A percentile compares a stretch with the other conserved stretches of the same genome.
These are phyloP conservation scores for Suillus spraguei DNA, from an alignment of 768 basidiomycete genomes.

Conservation along the genomic window DNA sequence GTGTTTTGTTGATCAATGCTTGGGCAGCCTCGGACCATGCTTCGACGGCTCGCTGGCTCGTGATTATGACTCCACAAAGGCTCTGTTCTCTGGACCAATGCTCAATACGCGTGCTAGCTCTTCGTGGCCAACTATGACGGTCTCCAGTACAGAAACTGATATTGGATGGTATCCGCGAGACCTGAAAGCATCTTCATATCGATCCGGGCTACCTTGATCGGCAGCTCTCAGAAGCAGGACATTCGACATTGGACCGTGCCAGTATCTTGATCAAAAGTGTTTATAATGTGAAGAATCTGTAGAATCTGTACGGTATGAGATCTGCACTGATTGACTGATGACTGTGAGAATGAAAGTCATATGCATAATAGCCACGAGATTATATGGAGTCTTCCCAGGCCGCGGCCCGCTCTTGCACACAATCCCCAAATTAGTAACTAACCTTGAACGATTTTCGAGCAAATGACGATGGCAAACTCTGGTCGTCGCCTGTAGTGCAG, in stretches of 20 bases:
- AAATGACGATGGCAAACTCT: background rate
- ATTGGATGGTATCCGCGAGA: slow-evolving; percentile 50
- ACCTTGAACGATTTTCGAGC: background rate
- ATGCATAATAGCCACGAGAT: background rate
- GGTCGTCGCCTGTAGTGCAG: slow-evolving; percentile 19
- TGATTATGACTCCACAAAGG: slow-evolving; percentile 69
- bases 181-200: slow-evolving; percentile 56
- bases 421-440: background rate
- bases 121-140: slow-evolving; percentile 52
- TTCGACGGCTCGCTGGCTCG: slow-evolving; percentile 77
- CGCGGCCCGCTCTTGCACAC: background rate
- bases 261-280: background rate
- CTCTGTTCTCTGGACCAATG: slow-evolving; percentile 35
- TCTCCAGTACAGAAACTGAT: slow-evolving; percentile 77
- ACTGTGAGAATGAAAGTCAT: no score
- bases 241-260: slow-evolving; percentile 21
- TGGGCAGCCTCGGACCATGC: slow-evolving; percentile 59
- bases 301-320: background rate
- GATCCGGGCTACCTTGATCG: slow-evolving; percentile 43
- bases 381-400: background rate
- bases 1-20: slow-evolving; percentile 11
- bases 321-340: no score
- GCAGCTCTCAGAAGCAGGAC: slow-evolving; percentile 48
- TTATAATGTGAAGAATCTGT: background rate
- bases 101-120: slow-evolving; percentile 45